Evolutionary conservation across 352 stramenopile genomes (phyloP), one percentile per base, ranked within the genome.

Genomic region (Globisporangium spinosum): DNA sequence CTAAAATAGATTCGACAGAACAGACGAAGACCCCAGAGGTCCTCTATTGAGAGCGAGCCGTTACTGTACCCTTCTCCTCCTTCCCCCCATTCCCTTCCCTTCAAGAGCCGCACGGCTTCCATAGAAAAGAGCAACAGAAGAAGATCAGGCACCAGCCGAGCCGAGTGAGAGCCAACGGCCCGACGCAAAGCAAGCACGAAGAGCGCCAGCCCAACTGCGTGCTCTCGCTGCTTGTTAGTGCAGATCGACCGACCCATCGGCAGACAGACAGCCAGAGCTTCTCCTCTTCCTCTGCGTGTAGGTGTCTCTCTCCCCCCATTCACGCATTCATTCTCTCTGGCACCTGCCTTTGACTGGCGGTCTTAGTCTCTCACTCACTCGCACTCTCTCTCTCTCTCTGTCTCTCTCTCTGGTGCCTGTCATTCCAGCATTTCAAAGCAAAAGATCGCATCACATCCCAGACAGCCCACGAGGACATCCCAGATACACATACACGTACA

Each of bases 311-410:
- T 59, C 54, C 27, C 27, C 54, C 35, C 34, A 40, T 23, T 38
- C 20, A 32, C n/a, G 10, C 29, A 9, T 10, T 25, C 29, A 17
- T 22, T 22, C 55, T 40, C 55, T 22, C 22, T 45, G 25, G 29
- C 17, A 3, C 8, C 32, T 49, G 34, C 25, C 54, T 12, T 27
- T 29, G 38, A 38, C 58, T 53, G 34, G 22, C 35, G 7, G 58
- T 51, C 58, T 64, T 64, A 64, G 38, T 64, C 58, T 27, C 58
- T 12, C 34, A 2, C 56, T 51, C 57, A 12, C 57, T 13, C 40
- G 54, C 58, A 7, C 57, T 1, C 17, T 57, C n/a, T 57, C 59
- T 43, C 38, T 5, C 13, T 20, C 13, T 20, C 12, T 62, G 17
- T 62, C 23, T 29, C 3, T 20, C n/a, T 17, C 35, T 43, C 35